Base-by-base conservation (phyloP, 306 rosid genomes). In the Lagenaria siceraria region DNA sequence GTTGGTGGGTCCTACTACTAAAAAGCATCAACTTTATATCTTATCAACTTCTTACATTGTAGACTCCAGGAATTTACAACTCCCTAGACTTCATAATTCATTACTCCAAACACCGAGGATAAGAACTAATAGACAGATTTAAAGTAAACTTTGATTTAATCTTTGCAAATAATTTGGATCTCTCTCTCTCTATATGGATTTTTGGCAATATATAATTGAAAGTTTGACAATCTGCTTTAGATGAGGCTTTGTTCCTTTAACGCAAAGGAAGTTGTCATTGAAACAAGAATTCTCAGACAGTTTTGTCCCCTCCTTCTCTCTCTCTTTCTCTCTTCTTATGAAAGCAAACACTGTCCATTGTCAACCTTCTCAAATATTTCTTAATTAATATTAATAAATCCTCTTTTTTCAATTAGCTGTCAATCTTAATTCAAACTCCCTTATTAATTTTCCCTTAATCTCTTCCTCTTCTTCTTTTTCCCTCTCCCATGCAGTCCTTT, bases 251-350 rank as follows among this genome's bases (percentile, higher is more conserved):
- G 86, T 94, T 94, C 59, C 98, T 94, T 94, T 72, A 94, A 88
- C 96, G 90, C 89, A 86, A 94, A 94, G 97, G 89, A 86, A 94
- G 89, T 74, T 85, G 1, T 89, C 89, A 87, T 90, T 89, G 97
- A 87, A 80, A 84, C 75, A 87, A 91, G 87, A 89, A 91, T 91
- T 88, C 78, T 90, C 91, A 53, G 80, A 85, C 93, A 86, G 6
- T 85, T 80, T 82, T 85, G 86, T 87, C 84, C 48, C 89, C 85
- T 83, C 87, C 88, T 82, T 14, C 15, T 43, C 49, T 76, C 82
- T 80, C 78, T 65, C 79, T 78, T 80, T 76, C 72, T 40, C 75
- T 76, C 80, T 62, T 85, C 87, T 81, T 55, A 82, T 85, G 83
- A 87, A 89, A 91, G 90, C 97, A 87, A 90, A 38, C 88, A 85